A percentile compares a stretch with the other conserved stretches of the same genome.
Conservation (phyloP, 495 filamentous ascomycete genomes). For the Ramalina intermedia region DNA sequence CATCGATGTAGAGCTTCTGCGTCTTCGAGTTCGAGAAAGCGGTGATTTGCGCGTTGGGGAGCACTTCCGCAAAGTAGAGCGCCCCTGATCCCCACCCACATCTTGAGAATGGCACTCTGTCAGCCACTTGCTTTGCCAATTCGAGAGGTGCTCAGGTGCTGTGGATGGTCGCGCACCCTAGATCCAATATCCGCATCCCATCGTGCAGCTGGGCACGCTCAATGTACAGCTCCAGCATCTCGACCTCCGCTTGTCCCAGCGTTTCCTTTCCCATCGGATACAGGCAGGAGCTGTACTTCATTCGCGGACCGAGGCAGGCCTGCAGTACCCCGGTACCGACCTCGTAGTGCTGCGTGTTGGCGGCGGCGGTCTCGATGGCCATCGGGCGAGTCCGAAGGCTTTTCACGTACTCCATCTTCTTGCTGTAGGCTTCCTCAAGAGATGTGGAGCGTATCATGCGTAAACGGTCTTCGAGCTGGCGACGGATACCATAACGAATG, state of each 20-base stretch:
- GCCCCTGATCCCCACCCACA: constrained; percentile 53
- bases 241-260: constrained; percentile 45
- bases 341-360: constrained; percentile 56
- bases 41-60: constrained; percentile 42
- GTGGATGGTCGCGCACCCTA: constrained; percentile 32
- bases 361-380: constrained; percentile 43
- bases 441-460: constrained; percentile 29
- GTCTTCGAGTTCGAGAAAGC: constrained; percentile 51
- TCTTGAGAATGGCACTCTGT: constrained; percentile 16
- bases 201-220: constrained; percentile 38
- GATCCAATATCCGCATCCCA: constrained; percentile 46
- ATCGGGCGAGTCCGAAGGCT: constrained; percentile 39
- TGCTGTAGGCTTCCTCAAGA: constrained; percentile 28
- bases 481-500: constrained; percentile 30
- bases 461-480: constrained; percentile 38
- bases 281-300: constrained; percentile 49
- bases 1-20: constrained; percentile 50
- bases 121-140: constrained; percentile 2
- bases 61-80: constrained; percentile 44
- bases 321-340: constrained; percentile 43
- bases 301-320: constrained; percentile 42
- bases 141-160: neutral
- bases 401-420: constrained; percentile 44
- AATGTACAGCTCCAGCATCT: constrained; percentile 47
- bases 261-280: constrained; percentile 42